phyloP scores from a whole-genome alignment of 2,329 filamentous ascomycete genomes.

The Incumbomyces delicatus region DNA sequence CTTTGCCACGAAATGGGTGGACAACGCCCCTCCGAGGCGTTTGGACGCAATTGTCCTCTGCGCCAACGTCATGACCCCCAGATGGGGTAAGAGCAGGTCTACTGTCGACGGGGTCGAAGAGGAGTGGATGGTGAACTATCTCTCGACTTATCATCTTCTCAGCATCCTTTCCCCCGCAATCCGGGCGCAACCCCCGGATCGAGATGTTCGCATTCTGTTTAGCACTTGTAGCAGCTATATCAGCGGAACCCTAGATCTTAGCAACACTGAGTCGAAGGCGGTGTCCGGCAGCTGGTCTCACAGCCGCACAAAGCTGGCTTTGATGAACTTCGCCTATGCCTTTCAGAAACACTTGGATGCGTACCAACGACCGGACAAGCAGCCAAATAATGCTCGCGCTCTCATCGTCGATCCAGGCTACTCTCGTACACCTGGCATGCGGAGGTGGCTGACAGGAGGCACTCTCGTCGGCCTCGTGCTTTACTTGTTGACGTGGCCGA shows the following conservation, averaged over 20 bases:
- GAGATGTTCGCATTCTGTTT: slow-evolving; percentile 82
- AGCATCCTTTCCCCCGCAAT: slow-evolving; percentile 85
- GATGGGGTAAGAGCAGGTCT: slow-evolving; percentile 47
- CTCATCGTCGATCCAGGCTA: slow-evolving; percentile 81
- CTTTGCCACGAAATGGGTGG: slow-evolving; percentile 97
- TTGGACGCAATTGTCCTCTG: slow-evolving; percentile 88
- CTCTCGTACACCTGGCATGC: slow-evolving; percentile 74
- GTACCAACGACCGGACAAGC: slow-evolving; percentile 72
- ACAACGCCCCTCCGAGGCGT: slow-evolving; percentile 79
- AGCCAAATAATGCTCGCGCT: slow-evolving; percentile 73
- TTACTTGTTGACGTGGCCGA: slow-evolving; percentile 67
- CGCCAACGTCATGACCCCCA: slow-evolving; percentile 65
- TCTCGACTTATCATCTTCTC: slow-evolving; percentile 90
- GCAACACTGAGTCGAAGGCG: slow-evolving; percentile 13
- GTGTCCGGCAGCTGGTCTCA: slow-evolving; percentile 27
- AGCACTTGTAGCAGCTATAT: slow-evolving; percentile 85
- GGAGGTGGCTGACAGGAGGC: slow-evolving; percentile 77
- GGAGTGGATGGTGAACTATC: slow-evolving; percentile 90
- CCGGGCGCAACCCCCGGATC: slow-evolving; percentile 81
- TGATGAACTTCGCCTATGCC: slow-evolving; percentile 80
- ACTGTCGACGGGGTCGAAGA: slow-evolving; percentile 76
- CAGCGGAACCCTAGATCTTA: slow-evolving; percentile 54
- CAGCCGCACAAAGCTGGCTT: slow-evolving; percentile 60
- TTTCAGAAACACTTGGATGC: slow-evolving; percentile 86
- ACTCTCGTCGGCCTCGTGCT: slow-evolving; percentile 67